Evolutionary conservation across 208 protist species (phyloP).

Genomic region (Vickermania ingenoplastis): DNA sequence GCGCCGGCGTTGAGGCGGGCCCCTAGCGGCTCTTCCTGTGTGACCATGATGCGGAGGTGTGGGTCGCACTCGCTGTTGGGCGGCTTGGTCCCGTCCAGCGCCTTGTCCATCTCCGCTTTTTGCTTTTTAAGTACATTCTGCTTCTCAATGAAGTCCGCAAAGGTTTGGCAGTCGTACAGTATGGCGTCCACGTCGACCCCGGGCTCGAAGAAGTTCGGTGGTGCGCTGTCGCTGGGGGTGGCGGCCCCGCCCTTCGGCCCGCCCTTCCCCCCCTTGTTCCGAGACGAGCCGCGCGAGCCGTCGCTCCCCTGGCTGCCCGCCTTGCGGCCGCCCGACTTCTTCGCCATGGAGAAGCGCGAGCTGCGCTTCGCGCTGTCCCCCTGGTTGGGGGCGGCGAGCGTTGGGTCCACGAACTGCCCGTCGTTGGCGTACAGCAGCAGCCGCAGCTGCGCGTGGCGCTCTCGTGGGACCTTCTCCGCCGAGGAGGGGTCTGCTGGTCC

Average conservation of each 20-base stretch:
- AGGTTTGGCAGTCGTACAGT: background rate
- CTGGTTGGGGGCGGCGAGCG: background rate
- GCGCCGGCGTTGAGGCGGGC: background rate
- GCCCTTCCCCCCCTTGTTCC: conserved; percentile 1
- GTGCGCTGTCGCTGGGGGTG: background rate
- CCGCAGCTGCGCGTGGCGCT: background rate
- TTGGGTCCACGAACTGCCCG: background rate
- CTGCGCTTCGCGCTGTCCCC: conserved; percentile 1
- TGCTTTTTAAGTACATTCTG: conserved; percentile 5
- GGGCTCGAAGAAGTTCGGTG: conserved; percentile 1
- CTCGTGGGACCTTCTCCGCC: background rate
- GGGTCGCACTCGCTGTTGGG: background rate
- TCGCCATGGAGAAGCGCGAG: background rate
- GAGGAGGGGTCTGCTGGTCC: background rate
- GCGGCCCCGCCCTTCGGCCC: background rate
- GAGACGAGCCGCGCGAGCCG: conserved; percentile 1
- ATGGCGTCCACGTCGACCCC: background rate
- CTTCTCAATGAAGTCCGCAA: conserved; percentile 9
- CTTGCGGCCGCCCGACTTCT: background rate
- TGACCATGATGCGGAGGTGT: background rate
- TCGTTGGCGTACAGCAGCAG: conserved; percentile 3
- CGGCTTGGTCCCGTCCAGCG: background rate
- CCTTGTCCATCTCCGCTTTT: background rate
- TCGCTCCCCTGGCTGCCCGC: background rate
- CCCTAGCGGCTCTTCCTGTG: background rate